Evolutionary conservation across 495 filamentous ascomycete genomes (phyloP).

Genomic region (Letharia lupina): DNA sequence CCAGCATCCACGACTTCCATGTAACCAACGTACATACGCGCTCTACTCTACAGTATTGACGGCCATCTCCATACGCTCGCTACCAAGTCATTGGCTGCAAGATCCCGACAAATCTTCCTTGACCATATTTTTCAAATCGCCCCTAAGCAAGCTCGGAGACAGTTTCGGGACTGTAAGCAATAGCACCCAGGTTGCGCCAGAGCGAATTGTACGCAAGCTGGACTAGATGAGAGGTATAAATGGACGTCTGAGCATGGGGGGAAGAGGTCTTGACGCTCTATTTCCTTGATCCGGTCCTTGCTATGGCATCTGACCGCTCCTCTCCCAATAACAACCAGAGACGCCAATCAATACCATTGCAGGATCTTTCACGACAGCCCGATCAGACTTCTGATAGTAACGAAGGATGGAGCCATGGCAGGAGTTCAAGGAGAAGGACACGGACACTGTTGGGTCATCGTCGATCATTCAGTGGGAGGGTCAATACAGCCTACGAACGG

Average conservation of each 20-base stretch:
- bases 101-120: not conserved
- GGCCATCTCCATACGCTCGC: conserved; percentile 1
- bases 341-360: conserved; percentile 72
- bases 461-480: conserved; percentile 25
- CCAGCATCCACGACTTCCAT: not conserved
- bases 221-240: conserved; percentile 14
- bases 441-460: conserved; percentile 21
- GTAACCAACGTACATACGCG: not conserved
- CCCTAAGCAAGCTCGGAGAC: not conserved
- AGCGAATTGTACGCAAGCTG: not conserved
- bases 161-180: not conserved
- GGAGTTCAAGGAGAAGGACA: conserved; percentile 23
- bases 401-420: conserved; percentile 9
- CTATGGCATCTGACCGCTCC: conserved; percentile 53
- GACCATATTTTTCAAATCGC: not conserved
- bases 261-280: conserved; percentile 7
- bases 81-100: not conserved
- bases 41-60: not conserved
- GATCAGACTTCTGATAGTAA: conserved; percentile 31
- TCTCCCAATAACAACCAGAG: conserved; percentile 41
- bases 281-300: conserved; percentile 4
- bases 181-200: conserved; percentile 6
- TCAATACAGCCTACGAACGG: conserved; percentile 33
- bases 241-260: conserved; percentile 11
- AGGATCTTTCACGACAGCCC: conserved; percentile 61